Evolutionary conservation across 495 filamentous ascomycete genomes (phyloP), one percentile per base, ranked within the genome.

Genomic region (Penicillium tannophilum): DNA sequence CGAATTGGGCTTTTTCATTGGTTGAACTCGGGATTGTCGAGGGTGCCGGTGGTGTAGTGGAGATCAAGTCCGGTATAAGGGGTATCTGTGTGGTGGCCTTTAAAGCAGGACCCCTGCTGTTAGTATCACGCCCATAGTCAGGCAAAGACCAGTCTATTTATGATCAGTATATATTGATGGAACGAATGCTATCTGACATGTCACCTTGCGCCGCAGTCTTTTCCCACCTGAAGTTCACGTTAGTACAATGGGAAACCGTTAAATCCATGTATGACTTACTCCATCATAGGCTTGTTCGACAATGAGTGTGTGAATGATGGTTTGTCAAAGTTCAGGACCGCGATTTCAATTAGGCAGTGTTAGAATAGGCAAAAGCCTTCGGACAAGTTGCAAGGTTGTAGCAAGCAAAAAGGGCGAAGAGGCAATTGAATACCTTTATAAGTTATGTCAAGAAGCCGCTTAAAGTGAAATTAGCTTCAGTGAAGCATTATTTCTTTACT

Each of bases 211-310:
- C 53, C 9, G 20, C 53, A 2, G 10, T 24, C 12, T 55, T 55
- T 46, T 55, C 53, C 53, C 53, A 55, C 19, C 50, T 52, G 19
- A 35, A 42, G 20, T 17, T 4, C 8, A 39, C 10, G n/a, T 41
- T 8, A 52, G 30, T 0, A n/a, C 9, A 23, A 39, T 20, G 6
- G 0, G 2, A 8, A 17, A 14, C 17, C 12, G 26, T 1, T 1
- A 35, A 4, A 19, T 52, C 5, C 19, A 8, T 14, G 24, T 3
- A 4, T 4, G 3, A 52, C 50, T 52, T 24, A 52, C 50, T 28
- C 30, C 50, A 52, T 52, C 33, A 10, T 36, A 36, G 10, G 12
- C 33, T 12, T 11, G 33, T 36, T 12, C 33, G 2, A 23, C 12
- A 9, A 36, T 36, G 33, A 11, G 33, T 36, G 33, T 3, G 33